phyloP scores from a whole-genome alignment of 2,329 filamentous ascomycete genomes.

The Trematosphaeria pertusa region DNA sequence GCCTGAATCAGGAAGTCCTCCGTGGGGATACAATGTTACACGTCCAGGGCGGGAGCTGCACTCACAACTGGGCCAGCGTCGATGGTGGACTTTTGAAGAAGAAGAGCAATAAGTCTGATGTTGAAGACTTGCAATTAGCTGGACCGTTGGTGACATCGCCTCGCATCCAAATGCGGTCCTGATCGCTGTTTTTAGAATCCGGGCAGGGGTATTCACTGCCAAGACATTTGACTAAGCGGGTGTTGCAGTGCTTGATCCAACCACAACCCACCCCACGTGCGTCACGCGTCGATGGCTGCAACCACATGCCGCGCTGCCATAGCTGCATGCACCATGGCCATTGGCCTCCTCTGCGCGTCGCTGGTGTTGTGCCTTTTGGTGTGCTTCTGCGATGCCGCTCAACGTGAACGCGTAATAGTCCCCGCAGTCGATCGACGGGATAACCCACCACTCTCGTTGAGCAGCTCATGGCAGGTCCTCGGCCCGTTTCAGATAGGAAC shows the following conservation, averaged over 20 bases:
- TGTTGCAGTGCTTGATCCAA: constrained; percentile 21
- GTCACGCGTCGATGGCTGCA: constrained; percentile 7
- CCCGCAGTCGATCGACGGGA: constrained; percentile 20
- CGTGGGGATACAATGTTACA: constrained; percentile 12
- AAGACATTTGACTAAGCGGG: constrained; percentile 17
- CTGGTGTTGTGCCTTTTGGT: constrained; percentile 9
- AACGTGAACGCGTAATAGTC: constrained; percentile 26
- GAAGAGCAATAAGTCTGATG: constrained; percentile 21
- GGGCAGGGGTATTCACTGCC: constrained; percentile 18
- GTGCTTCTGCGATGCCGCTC: constrained; percentile 22
- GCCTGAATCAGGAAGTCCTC: background rate
- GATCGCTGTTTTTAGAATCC: constrained; percentile 20
- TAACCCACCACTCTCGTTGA: constrained; percentile 38
- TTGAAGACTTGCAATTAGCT: constrained; percentile 23
- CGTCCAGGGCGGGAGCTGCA: constrained; percentile 2
- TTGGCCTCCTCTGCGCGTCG: background rate
- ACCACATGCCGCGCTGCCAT: no score
- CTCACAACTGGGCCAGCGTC: background rate
- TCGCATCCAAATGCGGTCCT: constrained; percentile 32
- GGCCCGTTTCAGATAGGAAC: constrained; percentile 67
- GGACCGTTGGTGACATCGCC: constrained; percentile 26
- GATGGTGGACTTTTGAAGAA: constrained; percentile 1
- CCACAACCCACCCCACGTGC: constrained; percentile 16
- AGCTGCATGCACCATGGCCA: constrained; percentile 7
- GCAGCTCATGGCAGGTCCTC: constrained; percentile 57